These are phyloP conservation scores for Cyphellophora europaea DNA, from an alignment of 2,329 filamentous ascomycete genomes.

Conservation along the genomic window DNA sequence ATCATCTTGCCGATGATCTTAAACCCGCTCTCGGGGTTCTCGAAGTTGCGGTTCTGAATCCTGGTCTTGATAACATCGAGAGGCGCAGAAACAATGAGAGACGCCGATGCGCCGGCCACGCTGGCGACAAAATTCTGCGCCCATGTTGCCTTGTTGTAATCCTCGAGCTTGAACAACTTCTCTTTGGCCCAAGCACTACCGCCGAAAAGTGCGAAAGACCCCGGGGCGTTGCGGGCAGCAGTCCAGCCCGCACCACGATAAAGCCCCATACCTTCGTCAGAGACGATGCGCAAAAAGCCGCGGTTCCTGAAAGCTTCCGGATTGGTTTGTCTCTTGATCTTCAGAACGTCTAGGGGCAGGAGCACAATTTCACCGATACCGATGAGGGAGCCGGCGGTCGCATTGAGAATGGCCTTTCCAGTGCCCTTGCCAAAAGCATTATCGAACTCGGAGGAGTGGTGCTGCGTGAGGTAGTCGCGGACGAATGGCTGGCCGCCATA, in stretches of 20 bases:
- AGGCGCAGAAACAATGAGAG: slow-evolving; percentile 90
- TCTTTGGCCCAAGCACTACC: slow-evolving; percentile 97
- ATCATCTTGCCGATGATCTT: slow-evolving; percentile 88
- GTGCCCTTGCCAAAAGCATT: slow-evolving; percentile 88
- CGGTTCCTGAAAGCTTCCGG: slow-evolving; percentile 94
- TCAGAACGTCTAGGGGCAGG: slow-evolving; percentile 88
- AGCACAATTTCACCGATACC: slow-evolving; percentile 96
- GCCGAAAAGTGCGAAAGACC: slow-evolving; percentile 95
- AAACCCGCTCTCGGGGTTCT: slow-evolving; percentile 92
- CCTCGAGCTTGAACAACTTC: slow-evolving; percentile 77
- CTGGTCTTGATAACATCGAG: slow-evolving; percentile 97
- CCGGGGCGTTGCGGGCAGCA: slow-evolving; percentile 89
- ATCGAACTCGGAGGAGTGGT: slow-evolving; percentile 81
- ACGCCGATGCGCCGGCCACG: slow-evolving; percentile 87
- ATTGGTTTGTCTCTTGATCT: slow-evolving; percentile 99
- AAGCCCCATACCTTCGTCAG: slow-evolving; percentile 87
- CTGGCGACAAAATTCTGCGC: slow-evolving; percentile 96
- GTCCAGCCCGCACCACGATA: slow-evolving; percentile 98
- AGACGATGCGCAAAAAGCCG: slow-evolving; percentile 79
- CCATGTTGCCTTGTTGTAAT: slow-evolving; percentile 95
- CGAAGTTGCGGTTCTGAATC: slow-evolving; percentile 98
- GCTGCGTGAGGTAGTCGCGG: slow-evolving; percentile 71
- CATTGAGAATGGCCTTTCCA: slow-evolving; percentile 97
- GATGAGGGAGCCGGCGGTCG: slow-evolving; percentile 87
- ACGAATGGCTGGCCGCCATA: slow-evolving; percentile 95